These are phyloP conservation scores for Beauveria asiatica DNA, from an alignment of 2,329 filamentous ascomycete species.

Conservation along the genomic window DNA sequence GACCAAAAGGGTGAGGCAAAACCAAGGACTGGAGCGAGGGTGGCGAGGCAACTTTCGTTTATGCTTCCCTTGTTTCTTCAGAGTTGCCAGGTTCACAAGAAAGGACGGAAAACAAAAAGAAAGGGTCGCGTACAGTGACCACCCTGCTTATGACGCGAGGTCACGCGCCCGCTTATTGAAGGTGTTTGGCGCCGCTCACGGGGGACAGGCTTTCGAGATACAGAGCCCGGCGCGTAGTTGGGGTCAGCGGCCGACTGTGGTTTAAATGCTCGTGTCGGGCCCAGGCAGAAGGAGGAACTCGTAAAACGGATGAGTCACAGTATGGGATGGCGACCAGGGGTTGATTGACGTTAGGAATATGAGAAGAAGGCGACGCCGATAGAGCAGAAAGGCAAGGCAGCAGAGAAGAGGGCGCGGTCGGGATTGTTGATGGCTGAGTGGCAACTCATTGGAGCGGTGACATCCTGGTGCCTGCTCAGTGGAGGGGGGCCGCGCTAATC, in stretches of 20 bases:
- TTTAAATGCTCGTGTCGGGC: background rate
- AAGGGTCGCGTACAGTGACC: background rate
- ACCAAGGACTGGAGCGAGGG: background rate
- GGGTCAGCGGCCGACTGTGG: background rate
- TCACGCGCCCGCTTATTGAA: background rate
- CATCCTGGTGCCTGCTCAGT: slow-evolving; percentile 2
- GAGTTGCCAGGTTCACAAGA: background rate
- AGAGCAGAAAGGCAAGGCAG: background rate
- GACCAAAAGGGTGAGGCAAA: background rate
- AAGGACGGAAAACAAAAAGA: background rate
- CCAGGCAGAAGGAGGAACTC: background rate
- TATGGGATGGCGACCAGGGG: background rate
- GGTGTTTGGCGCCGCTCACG: background rate
- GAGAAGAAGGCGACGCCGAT: background rate
- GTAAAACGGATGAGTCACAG: background rate
- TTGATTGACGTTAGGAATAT: background rate
- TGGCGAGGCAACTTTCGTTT: background rate
- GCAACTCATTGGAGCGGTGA: slow-evolving; percentile 2
- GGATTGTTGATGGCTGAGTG: slow-evolving; percentile 5
- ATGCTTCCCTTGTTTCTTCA: background rate
- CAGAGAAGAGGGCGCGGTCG: background rate
- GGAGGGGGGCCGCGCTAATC: background rate
- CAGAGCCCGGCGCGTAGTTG: background rate
- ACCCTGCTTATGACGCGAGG: background rate
- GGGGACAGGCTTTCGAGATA: background rate